Evolutionary conservation across 2,329 filamentous ascomycete species (phyloP), one percentile per base, ranked within the genome.

Genomic region (Scedosporium minutisporum): DNA sequence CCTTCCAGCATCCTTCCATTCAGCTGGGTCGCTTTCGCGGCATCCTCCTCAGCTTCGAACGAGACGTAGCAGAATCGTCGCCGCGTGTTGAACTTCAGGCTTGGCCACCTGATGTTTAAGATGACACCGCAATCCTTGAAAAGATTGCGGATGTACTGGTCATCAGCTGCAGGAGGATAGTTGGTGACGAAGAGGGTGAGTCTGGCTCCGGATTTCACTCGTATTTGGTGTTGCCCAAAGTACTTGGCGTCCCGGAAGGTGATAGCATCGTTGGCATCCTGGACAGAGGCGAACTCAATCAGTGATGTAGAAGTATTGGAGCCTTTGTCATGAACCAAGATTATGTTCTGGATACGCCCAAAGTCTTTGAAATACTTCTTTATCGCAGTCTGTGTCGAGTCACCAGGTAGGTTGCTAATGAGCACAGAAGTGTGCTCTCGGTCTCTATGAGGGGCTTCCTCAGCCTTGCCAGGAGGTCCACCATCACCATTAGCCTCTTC

Each of bases 11-110:
- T 72, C 63, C 82, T 87, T 27, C 88, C 88, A 69, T 97, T 82
- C 58, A 96, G 82, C 64, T 84, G 77, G 0, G 87, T 88, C 1
- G 93, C 93, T 58, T 83, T 85, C 46, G 85, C 80, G 0, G 92
- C 90, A 61, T 84, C 83, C n/a, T 81, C 80, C 2, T 82, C 75
- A 38, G 86, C 85, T 58, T 86, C 82, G 72, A 97, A 97, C n/a
- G 96, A 91, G 6, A 97, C 82, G 73, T 99, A 99, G 77, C 93
- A 97, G 77, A 99, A 99, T 25, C 95, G 88, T 38, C 95, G 90
- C 68, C 90, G 87, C 1, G 88, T 87, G 69, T 97, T 93, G 73
- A 83, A 92, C 72, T 96, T 96, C 60, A 99, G 83, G 63, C 91
- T 96, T 1, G 95, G 95, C 76, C 95, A 95, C 23, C 95, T 88